Base-by-base conservation (phyloP, 768 basidiomycete species). In the Leccinum incarnatum region DNA sequence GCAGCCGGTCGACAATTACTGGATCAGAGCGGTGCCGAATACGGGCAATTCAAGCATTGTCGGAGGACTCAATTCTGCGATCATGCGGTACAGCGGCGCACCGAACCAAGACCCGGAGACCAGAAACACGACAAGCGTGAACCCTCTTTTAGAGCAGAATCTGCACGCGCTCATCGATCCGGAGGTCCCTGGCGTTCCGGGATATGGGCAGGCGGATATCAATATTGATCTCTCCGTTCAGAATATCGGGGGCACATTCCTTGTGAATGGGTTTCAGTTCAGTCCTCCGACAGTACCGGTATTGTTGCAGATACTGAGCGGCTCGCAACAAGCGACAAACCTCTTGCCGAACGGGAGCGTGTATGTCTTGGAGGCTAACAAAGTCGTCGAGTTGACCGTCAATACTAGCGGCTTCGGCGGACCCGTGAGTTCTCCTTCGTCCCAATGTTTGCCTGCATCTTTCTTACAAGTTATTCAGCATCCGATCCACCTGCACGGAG, bases 21-120 rank as follows among this genome's bases (percentile, higher is more conserved):
- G 82, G 81, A 74, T 84, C 21, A 77, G 80, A 21, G 76, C 79
- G 1, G 25, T 69, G 19, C 74, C 78, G 2, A 73, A 54, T 48
- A 53, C 57, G 1, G 42, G 60, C 8, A 62, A 56, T 15, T 12
- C 68, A 3, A 58, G 60, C 14, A 75, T 75, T 48, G 2, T 54
- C 1, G 75, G 72, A n/a, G 83, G 82, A 21, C 61, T 80, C 27
- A 85, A 83, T 67, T 82, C 79, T 12, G 85, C 81, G 2, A 82
- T 84, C 50, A 69, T 84, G 9, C 77, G 80, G 12, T 85, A 85
- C 65, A 58, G 48, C 12, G 80, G 80, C n/a, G 81, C 80, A 1
- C 59, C 72, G 1, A 42, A 15, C 12, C 60, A 59, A 23, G 71
- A 83, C 36, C 82, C 83, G 1, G 77, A 73, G 0, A 77, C 77